A percentile compares a stretch with the other conserved stretches of the same genome.
Conservation (phyloP, 1,139 yeast species). For the Debaryomyces fabryi region DNA sequence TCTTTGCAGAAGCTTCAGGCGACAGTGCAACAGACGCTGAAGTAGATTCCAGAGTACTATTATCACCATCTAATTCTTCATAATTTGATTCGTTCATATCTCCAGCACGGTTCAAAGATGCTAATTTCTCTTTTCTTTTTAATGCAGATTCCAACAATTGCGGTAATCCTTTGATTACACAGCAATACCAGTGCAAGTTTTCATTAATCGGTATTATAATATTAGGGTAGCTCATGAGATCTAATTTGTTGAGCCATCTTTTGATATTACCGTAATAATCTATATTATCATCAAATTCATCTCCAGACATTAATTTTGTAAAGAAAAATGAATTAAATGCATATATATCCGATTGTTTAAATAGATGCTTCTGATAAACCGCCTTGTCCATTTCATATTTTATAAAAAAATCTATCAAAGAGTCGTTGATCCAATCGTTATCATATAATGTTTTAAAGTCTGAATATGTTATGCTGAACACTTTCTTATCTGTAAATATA, state of each 20-base stretch:
- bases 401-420: slow-evolving; percentile 70
- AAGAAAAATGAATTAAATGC: slow-evolving; percentile 86
- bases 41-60: background rate
- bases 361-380: slow-evolving; percentile 19
- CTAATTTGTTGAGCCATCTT: slow-evolving; percentile 78
- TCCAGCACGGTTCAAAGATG: background rate
- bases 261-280: slow-evolving; percentile 65
- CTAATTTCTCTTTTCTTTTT: background rate
- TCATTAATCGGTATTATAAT: slow-evolving; percentile 84
- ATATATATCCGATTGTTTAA: slow-evolving; percentile 43
- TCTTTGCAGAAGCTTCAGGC: background rate
- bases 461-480: slow-evolving; percentile 53
- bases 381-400: slow-evolving; percentile 56
- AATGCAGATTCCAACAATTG: slow-evolving; percentile 25
- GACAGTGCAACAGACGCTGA: background rate
- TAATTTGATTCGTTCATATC: background rate
- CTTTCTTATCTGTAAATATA: slow-evolving; percentile 49
- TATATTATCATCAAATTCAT: slow-evolving; percentile 17
- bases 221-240: slow-evolving; percentile 60
- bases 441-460: slow-evolving; percentile 72
- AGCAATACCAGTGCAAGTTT: slow-evolving; percentile 85
- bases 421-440: slow-evolving; percentile 77
- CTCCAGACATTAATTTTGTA: slow-evolving; percentile 54
- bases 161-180: slow-evolving; percentile 58
- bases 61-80: background rate